phyloP scores from a whole-genome alignment of 306 rosid genomes.

The Vigna hirtella region DNA sequence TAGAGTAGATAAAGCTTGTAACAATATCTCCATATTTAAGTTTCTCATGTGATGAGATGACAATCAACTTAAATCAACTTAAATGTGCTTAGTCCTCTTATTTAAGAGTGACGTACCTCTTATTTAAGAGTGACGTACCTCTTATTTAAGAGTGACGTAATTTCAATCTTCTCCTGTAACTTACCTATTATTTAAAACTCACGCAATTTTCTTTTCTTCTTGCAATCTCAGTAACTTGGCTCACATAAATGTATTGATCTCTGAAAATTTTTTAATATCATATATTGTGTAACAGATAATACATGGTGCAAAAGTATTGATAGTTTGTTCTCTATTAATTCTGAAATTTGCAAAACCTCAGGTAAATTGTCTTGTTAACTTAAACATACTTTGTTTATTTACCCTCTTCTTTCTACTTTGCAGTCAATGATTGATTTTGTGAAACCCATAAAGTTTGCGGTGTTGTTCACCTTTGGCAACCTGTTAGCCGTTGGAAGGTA shows the following conservation, averaged over 20 bases:
- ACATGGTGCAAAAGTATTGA: neutral
- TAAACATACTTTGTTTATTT: slow-evolving; percentile 37
- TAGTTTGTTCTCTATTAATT: neutral
- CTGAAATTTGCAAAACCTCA: slow-evolving; percentile 14
- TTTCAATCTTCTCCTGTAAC: neutral
- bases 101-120: too few relatives aligned
- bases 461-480: slow-evolving; percentile 89
- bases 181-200: neutral
- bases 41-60: too few relatives aligned
- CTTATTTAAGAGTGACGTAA: too few relatives aligned
- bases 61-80: too few relatives aligned
- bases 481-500: slow-evolving; percentile 97
- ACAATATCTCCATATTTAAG: too few relatives aligned
- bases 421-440: slow-evolving; percentile 87
- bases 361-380: slow-evolving; percentile 22
- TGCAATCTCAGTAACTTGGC: neutral
- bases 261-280: neutral
- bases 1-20: too few relatives aligned
- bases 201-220: neutral
- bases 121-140: too few relatives aligned
- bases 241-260: neutral
- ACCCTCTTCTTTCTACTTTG: slow-evolving; percentile 46
- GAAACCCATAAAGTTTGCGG: slow-evolving; percentile 85
- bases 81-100: too few relatives aligned
- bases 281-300: neutral